Percentiles rank a stretch among this genome's conserved stretches.
Conservation (phyloP, 2,329 filamentous ascomycete species). For the Arachnomyces sp. region DNA sequence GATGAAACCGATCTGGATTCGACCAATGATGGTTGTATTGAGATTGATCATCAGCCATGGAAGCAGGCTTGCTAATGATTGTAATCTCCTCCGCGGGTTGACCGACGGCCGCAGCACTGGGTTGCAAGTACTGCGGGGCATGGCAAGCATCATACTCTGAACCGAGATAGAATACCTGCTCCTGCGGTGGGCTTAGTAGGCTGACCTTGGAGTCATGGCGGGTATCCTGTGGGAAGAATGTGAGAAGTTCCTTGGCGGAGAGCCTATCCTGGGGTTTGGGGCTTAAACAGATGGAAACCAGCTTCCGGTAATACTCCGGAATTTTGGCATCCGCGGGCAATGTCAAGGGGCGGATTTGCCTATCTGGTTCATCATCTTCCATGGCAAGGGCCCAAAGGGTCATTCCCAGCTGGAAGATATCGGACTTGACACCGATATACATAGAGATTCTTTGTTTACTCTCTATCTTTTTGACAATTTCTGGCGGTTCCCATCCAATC, state of each 20-base stretch:
- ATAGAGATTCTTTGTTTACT: slow-evolving; percentile 86
- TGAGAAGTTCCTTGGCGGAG: slow-evolving; percentile 64
- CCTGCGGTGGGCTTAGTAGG: too few species aligned
- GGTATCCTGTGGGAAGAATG: slow-evolving; percentile 51
- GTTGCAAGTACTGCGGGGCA: too few species aligned
- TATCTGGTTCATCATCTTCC: slow-evolving; percentile 83
- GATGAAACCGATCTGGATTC: too few species aligned
- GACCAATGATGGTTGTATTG: too few species aligned
- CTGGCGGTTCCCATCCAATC: slow-evolving; percentile 94
- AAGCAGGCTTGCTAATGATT: too few species aligned
- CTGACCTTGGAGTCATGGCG: too few species aligned
- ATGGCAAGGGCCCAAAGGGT: slow-evolving; percentile 86
- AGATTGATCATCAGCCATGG: too few species aligned
- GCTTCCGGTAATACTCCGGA: slow-evolving; percentile 67
- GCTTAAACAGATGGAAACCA: slow-evolving; percentile 70
- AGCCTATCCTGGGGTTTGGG: slow-evolving; percentile 62
- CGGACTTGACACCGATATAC: slow-evolving; percentile 97
- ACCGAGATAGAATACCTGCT: too few species aligned
- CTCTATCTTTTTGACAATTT: slow-evolving; percentile 75
- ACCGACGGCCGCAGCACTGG: too few species aligned
- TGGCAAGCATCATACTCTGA: too few species aligned
- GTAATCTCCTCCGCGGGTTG: too few species aligned
- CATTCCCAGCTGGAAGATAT: slow-evolving; percentile 94
- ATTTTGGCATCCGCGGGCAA: slow-evolving; percentile 49
- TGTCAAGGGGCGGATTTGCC: slow-evolving; percentile 60